These are phyloP conservation scores for Larix sibirica DNA, from an alignment of 83 land plant species.

Conservation along the genomic window DNA sequence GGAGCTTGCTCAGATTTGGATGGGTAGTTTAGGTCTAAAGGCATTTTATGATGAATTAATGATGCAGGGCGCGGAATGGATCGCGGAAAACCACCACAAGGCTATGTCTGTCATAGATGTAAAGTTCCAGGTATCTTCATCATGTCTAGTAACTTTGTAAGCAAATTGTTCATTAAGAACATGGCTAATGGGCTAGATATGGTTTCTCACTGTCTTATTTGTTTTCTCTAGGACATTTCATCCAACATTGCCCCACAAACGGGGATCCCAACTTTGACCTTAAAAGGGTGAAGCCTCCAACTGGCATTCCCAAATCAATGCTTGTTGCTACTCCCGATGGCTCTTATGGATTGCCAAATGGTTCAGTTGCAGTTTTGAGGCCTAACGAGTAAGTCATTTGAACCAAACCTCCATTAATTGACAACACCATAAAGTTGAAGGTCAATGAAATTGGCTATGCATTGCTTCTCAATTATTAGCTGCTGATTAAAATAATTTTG, in stretches of 20 bases:
- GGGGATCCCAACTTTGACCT: constrained; percentile 90
- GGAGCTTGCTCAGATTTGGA: not conserved
- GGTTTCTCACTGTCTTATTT: not conserved
- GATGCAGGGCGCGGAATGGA: constrained; percentile 48
- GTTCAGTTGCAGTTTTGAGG: constrained; percentile 77
- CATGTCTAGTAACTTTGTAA: not conserved
- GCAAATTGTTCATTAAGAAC: not conserved
- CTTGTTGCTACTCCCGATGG: constrained; percentile 92
- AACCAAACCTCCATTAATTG: not conserved
- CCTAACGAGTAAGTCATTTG: constrained; percentile 80
- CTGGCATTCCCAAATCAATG: constrained; percentile 97
- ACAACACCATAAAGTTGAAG: not conserved
- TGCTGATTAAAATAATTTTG: not conserved
- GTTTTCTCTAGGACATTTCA: constrained; percentile 81
- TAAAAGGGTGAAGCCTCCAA: constrained; percentile 84
- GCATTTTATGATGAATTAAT: not conserved
- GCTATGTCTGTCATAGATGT: constrained; percentile 93
- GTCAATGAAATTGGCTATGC: not conserved
- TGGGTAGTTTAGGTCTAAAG: not conserved
- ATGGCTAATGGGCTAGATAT: not conserved
- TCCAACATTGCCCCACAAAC: constrained; percentile 95
- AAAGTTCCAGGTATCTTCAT: constrained; percentile 72
- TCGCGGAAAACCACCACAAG: constrained; percentile 75
- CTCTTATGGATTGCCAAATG: constrained; percentile 93
- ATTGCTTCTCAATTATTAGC: not conserved